Evolutionary conservation across 352 stramenopile species (phyloP).

Genomic region (Phytophthora citricola): DNA sequence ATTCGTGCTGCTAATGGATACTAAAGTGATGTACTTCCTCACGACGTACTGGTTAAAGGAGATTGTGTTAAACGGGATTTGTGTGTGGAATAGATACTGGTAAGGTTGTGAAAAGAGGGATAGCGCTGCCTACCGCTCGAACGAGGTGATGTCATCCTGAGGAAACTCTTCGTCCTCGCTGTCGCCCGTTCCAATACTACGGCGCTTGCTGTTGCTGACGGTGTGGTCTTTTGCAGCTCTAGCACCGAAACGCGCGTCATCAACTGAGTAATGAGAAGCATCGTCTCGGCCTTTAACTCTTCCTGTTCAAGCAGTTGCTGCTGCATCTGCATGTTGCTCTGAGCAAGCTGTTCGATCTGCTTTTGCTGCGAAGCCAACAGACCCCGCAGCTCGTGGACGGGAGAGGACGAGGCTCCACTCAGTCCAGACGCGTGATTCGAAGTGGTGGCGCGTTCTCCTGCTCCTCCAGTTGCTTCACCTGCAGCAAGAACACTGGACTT

Average conservation of each 20-base stretch:
- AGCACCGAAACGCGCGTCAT: slow-evolving; percentile 86
- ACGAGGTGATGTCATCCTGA: slow-evolving; percentile 32
- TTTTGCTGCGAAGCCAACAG: slow-evolving; percentile 66
- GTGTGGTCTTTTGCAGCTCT: slow-evolving; percentile 59
- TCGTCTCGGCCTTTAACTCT: slow-evolving; percentile 85
- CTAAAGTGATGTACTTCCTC: slow-evolving; percentile 8
- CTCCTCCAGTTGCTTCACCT: slow-evolving; percentile 43
- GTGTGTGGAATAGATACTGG: slow-evolving; percentile 7
- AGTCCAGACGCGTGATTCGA: slow-evolving; percentile 24
- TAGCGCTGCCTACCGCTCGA: slow-evolving; percentile 26
- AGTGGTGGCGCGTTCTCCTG: slow-evolving; percentile 36
- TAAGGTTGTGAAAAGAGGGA: slow-evolving; percentile 5
- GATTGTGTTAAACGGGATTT: slow-evolving; percentile 19
- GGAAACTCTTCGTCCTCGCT: slow-evolving; percentile 40
- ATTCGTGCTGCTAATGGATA: slow-evolving; percentile 11
- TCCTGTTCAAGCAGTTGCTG: slow-evolving; percentile 84
- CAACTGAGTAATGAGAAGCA: slow-evolving; percentile 84
- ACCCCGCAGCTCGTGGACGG: slow-evolving; percentile 61
- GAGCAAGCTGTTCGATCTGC: slow-evolving; percentile 75
- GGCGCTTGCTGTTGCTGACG: slow-evolving; percentile 34
- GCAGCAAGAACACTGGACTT: slow-evolving; percentile 39
- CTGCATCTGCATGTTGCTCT: slow-evolving; percentile 83
- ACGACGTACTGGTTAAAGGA: slow-evolving; percentile 8
- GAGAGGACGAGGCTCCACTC: slow-evolving; percentile 37
- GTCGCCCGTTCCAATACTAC: slow-evolving; percentile 35